phyloP scores from a whole-genome alignment of 2,329 filamentous ascomycete genomes.

The Grosmannia penicillata region DNA sequence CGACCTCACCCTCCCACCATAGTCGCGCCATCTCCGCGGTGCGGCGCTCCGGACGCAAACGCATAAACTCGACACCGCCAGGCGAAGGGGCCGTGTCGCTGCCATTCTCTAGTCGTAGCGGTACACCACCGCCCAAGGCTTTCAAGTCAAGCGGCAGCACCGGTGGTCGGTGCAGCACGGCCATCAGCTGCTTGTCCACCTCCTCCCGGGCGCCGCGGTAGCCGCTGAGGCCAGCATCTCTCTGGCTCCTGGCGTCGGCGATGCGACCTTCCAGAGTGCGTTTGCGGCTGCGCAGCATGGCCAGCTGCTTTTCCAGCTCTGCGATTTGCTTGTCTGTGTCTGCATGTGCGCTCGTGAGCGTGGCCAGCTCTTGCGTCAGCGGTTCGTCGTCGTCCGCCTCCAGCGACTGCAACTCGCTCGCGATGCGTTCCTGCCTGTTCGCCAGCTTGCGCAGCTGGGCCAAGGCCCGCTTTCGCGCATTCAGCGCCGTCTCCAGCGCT shows the following conservation, averaged over 20 bases:
- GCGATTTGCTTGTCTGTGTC: conserved; percentile 47
- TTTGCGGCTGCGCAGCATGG: conserved; percentile 43
- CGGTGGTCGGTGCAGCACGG: conserved; percentile 43
- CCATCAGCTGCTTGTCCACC: conserved; percentile 45
- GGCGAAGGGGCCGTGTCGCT: conserved; percentile 12
- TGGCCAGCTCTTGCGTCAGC: conserved; percentile 44
- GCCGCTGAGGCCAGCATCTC: conserved; percentile 57
- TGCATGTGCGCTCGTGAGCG: conserved; percentile 39
- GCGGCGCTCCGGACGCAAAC: conserved; percentile 46
- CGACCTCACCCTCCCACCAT: conserved; percentile 54
- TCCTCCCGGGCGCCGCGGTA: conserved; percentile 54
- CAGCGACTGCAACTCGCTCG: conserved; percentile 35
- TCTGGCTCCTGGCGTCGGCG: conserved; percentile 45
- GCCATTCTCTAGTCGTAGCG: conserved; percentile 9
- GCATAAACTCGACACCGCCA: conserved; percentile 38
- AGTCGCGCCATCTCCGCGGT: conserved; percentile 56
- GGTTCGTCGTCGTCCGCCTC: conserved; percentile 41
- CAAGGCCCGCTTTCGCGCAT: conserved; percentile 41
- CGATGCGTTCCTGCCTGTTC: conserved; percentile 33
- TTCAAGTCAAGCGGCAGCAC: conserved; percentile 36
- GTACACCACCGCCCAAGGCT: conserved; percentile 16
- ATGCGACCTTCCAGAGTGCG: conserved; percentile 45
- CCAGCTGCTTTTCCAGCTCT: conserved; percentile 48
- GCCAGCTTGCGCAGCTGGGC: conserved; percentile 38
- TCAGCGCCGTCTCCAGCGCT: conserved; percentile 40